phyloP scores from a whole-genome alignment of 2,329 filamentous ascomycete species.

The Pseudocercospora vitis region DNA sequence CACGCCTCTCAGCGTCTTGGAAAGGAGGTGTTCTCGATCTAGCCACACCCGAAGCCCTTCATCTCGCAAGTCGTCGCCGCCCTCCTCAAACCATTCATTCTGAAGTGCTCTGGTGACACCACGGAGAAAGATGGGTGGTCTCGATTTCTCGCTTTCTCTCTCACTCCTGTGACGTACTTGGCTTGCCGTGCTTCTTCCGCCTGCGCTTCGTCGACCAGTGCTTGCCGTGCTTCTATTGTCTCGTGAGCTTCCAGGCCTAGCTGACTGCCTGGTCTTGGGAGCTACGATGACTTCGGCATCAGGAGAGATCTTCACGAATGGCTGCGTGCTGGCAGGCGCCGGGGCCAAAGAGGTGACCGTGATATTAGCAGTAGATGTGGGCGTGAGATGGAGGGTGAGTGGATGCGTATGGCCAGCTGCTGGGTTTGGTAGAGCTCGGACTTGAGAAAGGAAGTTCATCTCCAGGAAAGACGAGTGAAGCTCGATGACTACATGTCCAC shows the following conservation, averaged over 20 bases:
- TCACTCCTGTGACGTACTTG: constrained; percentile 61
- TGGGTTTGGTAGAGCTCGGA: constrained; percentile 89
- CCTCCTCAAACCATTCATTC: constrained; percentile 67
- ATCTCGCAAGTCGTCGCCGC: constrained; percentile 48
- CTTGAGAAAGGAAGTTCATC: constrained; percentile 87
- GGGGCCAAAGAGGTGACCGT: constrained; percentile 81
- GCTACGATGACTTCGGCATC: constrained; percentile 97
- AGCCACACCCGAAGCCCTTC: constrained; percentile 76
- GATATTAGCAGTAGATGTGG: constrained; percentile 92
- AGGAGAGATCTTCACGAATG: constrained; percentile 89
- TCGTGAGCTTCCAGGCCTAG: constrained; percentile 61
- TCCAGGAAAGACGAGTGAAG: constrained; percentile 94
- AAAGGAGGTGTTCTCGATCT: constrained; percentile 71
- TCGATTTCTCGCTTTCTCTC: constrained; percentile 64
- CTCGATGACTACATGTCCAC: constrained; percentile 70
- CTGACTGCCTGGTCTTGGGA: constrained; percentile 72
- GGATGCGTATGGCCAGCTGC: constrained; percentile 64
- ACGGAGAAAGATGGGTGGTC: constrained; percentile 71
- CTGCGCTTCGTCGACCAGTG: constrained; percentile 71
- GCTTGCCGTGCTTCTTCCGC: constrained; percentile 70
- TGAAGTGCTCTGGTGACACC: constrained; percentile 71
- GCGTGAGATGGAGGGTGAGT: constrained; percentile 87
- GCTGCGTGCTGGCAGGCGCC: constrained; percentile 62
- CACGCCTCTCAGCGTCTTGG: constrained; percentile 71
- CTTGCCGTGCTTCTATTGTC: constrained; percentile 80